These are phyloP conservation scores for Candida sojae DNA, from an alignment of 1,139 yeast species.

Conservation along the genomic window DNA sequence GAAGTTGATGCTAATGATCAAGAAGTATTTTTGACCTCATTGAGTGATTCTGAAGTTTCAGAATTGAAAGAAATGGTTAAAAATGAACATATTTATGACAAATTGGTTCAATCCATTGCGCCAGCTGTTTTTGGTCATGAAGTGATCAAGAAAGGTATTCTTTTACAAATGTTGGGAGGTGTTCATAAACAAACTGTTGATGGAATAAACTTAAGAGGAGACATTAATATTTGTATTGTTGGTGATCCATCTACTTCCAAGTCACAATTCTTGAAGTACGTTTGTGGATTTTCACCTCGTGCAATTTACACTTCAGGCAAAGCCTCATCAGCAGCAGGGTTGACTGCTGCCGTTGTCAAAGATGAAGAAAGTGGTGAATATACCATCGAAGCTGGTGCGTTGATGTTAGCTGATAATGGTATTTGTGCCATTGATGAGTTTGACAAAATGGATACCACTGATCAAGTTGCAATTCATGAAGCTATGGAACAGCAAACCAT, in stretches of 20 bases:
- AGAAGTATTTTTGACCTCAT: slow-evolving; percentile 74
- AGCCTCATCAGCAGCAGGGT: slow-evolving; percentile 98
- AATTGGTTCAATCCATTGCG: slow-evolving; percentile 85
- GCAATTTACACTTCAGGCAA: slow-evolving; percentile 98
- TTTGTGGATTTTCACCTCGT: slow-evolving; percentile 88
- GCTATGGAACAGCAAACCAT: slow-evolving; percentile 99
- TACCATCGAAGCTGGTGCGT: slow-evolving; percentile 98
- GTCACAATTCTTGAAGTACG: slow-evolving; percentile 93
- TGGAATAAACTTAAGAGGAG: slow-evolving; percentile 96
- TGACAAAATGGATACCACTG: slow-evolving; percentile 94
- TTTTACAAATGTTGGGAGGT: slow-evolving; percentile 90
- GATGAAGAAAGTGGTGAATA: slow-evolving; percentile 98
- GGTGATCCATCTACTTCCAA: slow-evolving; percentile 99
- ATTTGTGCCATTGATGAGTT: slow-evolving; percentile 98
- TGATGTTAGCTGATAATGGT: slow-evolving; percentile 98
- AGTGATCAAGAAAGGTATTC: slow-evolving; percentile 86
- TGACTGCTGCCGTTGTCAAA: slow-evolving; percentile 96
- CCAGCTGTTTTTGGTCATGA: slow-evolving; percentile 99
- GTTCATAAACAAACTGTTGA: slow-evolving; percentile 94
- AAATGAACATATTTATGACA: slow-evolving; percentile 82
- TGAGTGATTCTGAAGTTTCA: slow-evolving; percentile 80
- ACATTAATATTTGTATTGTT: slow-evolving; percentile 92
- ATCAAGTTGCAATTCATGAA: slow-evolving; percentile 98
- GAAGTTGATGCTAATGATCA: slow-evolving; percentile 58
- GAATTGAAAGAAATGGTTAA: slow-evolving; percentile 91